Base-by-base conservation (phyloP, 108 stramenopile genomes). In the Conticribra guillardii region DNA sequence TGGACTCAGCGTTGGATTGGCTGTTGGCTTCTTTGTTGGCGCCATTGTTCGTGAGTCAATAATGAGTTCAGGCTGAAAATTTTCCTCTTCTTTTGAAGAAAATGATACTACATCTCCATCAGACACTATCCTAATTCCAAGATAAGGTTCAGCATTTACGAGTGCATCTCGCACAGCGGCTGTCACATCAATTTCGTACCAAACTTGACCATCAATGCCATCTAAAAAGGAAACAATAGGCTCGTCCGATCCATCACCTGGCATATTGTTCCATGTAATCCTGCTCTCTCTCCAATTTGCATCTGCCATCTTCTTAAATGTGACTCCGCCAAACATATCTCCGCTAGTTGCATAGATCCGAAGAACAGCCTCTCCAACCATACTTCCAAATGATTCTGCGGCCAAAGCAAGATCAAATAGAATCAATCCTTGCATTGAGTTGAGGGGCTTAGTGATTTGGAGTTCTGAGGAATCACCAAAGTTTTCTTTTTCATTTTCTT, bases 181-280 rank as follows among this genome's bases (percentile, higher is more conserved):
- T 2, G 77, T 78, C 28, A 64, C 46, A 28, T 70, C 69, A 27
- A 78, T 58, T 23, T 70, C 77, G 53, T 78, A 78, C 77, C 77
- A 78, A 30, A 68, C 30, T 28, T 65, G 55, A 51, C 48, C 27
- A 45, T 30, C 52, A 9, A 78, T n/a, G 29, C 33, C 26, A 41
- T 78, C 54, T 26, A 78, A 46, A 45, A 70, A 78, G 1, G 77
- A 58, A 41, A 78, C 16, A 15, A 71, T 59, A 29, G 55, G 69
- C 59, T 78, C 77, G 21, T 66, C 23, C 17, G 41, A 48, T 27
- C 77, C 77, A 37, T 78, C 64, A 53, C 73, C 73, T 33, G 62
- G 76, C 22, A 64, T 58, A 18, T 45, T 78, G 28, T 60, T 60
- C 77, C 77, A 78, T 60, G 56, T 78, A 23, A 71, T 21, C 1